These are phyloP conservation scores for Aspergillus sclerotiicarbonarius DNA, from an alignment of 495 filamentous ascomycete species.

Conservation along the genomic window DNA sequence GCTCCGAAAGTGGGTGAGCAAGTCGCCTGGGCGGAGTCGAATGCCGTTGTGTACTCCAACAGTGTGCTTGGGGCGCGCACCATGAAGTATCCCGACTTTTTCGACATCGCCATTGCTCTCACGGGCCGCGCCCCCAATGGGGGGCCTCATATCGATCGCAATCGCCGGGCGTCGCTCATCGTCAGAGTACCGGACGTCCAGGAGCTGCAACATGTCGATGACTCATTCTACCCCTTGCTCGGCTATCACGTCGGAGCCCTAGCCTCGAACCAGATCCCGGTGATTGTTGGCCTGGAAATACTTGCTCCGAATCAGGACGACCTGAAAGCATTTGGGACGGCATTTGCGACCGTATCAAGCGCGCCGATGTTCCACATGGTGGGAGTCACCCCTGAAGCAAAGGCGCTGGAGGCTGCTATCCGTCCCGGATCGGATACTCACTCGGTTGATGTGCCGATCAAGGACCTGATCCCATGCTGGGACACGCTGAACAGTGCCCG, in stretches of 20 bases:
- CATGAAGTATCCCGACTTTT: constrained; percentile 32
- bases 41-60: constrained; percentile 35
- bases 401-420: background rate
- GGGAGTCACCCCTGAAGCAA: constrained; percentile 25
- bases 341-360: constrained; percentile 29
- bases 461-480: constrained; percentile 16
- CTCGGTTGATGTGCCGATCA: background rate
- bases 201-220: constrained; percentile 11
- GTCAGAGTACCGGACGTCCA: constrained; percentile 6
- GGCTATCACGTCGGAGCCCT: constrained; percentile 26
- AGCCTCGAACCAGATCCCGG: constrained; percentile 20
- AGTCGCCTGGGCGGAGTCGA: constrained; percentile 33
- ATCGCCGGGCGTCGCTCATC: constrained; percentile 11
- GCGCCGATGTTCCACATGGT: constrained; percentile 35
- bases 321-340: constrained; percentile 34
- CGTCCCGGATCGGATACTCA: background rate
- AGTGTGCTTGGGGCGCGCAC: constrained; percentile 33
- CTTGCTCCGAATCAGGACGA: constrained; percentile 13
- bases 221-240: constrained; percentile 28
- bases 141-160: constrained; percentile 18
- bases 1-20: constrained; percentile 25
- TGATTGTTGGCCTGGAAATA: constrained; percentile 25
- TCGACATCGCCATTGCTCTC: constrained; percentile 32
- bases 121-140: constrained; percentile 26
- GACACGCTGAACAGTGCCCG: constrained; percentile 16